Evolutionary conservation across 345 rosid genomes (phyloP), one percentile per base, ranked within the genome.

Genomic region (Luvunga scandens): DNA sequence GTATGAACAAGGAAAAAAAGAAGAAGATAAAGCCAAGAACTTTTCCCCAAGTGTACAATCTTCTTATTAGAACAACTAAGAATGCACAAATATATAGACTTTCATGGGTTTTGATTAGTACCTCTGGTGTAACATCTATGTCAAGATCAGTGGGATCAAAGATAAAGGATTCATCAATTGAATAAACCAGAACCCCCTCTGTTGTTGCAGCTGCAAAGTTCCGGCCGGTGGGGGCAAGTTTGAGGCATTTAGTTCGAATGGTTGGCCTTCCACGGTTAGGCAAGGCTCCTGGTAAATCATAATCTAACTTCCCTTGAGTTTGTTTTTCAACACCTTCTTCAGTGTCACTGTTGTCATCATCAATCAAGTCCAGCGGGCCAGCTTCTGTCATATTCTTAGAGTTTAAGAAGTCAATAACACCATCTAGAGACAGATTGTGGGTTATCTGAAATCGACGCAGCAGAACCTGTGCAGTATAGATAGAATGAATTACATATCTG

Each of bases 81-180:
- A 45, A 39, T 13, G 33, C n/a, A 8, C 39, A 42, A 16, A 4
- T n/a, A 16, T 7, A 50, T 12, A 62, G 33, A 69, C 19, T 34
- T 70, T 65, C 42, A 38, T 3, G 7, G 57, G 7, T 55, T 38
- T 34, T n/a, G 31, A 69, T 60, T 79, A 71, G 75, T 86, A 96
- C 99, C 92, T 94, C 94, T 50, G 98, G 98, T 70, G 99, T 96
- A 57, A 96, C 98, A 73, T 94, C 98, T 22, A 96, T 92, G 87
- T 91, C 99, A 69, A 96, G 99, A 88, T 96, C 98, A 8, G 98
- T 89, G 33, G 99, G 99, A 85, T 94, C 98, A 33, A 96, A 94
- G 84, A 96, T 91, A 71, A 94, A 96, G 61, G 97, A 88, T 2
- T 94, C 99, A 48, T 96, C 98, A 50, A 92, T 85, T 72, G 99